Percentiles rank a stretch among this genome's conserved stretches.
Evolutionary conservation across 129 eudicot genomes (phyloP).

Genomic region (Ambrosia artemisiifolia): DNA sequence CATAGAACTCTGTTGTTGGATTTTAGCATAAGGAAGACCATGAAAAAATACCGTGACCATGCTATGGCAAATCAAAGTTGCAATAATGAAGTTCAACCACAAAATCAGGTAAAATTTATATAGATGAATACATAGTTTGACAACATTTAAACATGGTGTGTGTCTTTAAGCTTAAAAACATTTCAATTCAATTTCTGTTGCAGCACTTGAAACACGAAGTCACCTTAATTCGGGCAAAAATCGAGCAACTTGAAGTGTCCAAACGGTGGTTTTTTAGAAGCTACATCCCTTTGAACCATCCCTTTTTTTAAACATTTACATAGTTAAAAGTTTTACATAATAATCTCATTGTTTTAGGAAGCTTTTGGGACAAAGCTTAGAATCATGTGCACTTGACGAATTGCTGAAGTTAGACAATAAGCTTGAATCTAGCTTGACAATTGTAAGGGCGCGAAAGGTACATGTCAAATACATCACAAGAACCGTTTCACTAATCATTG

Average conservation of each 20-base stretch:
- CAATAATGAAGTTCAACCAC: constrained; percentile 14
- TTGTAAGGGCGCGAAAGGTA: constrained; percentile 50
- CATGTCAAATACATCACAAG: background rate
- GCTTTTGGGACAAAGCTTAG: constrained; percentile 50
- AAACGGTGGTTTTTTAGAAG: constrained; percentile 32
- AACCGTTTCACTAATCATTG: too few relatives aligned
- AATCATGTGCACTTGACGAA: constrained; percentile 41
- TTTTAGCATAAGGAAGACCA: constrained; percentile 45
- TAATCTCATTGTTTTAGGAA: constrained; percentile 25
- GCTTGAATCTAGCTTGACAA: constrained; percentile 48
- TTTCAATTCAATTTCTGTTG: constrained; percentile 1
- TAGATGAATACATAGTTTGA: too few relatives aligned
- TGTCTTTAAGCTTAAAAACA: background rate
- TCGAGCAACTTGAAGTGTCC: constrained; percentile 44
- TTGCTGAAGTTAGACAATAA: constrained; percentile 42
- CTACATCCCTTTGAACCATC: background rate
- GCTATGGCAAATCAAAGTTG: constrained; percentile 16
- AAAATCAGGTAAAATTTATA: constrained; percentile 27
- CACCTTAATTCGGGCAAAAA: constrained; percentile 33
- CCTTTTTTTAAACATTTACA: background rate
- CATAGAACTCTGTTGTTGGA: background rate
- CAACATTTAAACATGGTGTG: background rate
- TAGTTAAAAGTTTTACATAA: background rate
- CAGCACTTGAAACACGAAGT: constrained; percentile 44
- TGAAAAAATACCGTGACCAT: constrained; percentile 37